Evolutionary conservation across 2,329 filamentous ascomycete genomes (phyloP).

Genomic region (Fusarium pseudocircinatum): DNA sequence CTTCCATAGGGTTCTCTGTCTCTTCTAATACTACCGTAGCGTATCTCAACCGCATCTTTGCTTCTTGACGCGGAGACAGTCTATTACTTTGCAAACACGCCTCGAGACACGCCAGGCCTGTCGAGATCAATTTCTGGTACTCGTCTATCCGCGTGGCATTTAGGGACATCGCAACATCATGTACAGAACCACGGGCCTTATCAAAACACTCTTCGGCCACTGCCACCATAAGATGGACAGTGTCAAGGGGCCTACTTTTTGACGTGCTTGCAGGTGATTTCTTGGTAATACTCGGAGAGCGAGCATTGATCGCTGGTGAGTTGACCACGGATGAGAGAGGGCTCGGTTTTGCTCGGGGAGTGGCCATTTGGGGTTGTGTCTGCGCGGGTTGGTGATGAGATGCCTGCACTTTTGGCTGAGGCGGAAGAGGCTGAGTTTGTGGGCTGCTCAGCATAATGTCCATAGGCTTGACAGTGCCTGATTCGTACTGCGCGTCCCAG

Average conservation of each 20-base stretch:
- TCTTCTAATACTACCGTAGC: conserved; percentile 77
- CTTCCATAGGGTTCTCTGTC: conserved; percentile 78
- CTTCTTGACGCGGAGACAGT: conserved; percentile 73
- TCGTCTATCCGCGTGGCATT: conserved; percentile 61
- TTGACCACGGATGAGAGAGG: conserved; percentile 53
- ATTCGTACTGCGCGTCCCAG: conserved; percentile 29
- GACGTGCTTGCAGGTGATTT: conserved; percentile 54
- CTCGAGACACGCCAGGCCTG: conserved; percentile 77
- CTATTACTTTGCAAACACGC: conserved; percentile 70
- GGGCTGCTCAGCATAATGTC: conserved; percentile 40
- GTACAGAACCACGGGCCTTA: conserved; percentile 68
- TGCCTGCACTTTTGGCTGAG: conserved; percentile 17
- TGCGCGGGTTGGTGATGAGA: conserved; percentile 16
- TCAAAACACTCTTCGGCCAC: conserved; percentile 80
- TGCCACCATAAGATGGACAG: conserved; percentile 70
- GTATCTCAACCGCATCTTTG: conserved; percentile 74
- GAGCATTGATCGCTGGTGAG: conserved; percentile 53
- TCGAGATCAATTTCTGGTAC: conserved; percentile 78
- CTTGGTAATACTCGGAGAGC: conserved; percentile 54
- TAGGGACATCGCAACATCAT: conserved; percentile 54
- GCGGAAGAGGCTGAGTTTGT: conserved; percentile 19
- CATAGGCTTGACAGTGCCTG: conserved; percentile 38
- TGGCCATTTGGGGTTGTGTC: conserved; percentile 33
- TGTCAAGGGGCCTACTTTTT: conserved; percentile 58
- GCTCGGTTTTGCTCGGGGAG: conserved; percentile 48